Conservation (phyloP, 176 grass and related monocot species). For the Avena atlantica region DNA sequence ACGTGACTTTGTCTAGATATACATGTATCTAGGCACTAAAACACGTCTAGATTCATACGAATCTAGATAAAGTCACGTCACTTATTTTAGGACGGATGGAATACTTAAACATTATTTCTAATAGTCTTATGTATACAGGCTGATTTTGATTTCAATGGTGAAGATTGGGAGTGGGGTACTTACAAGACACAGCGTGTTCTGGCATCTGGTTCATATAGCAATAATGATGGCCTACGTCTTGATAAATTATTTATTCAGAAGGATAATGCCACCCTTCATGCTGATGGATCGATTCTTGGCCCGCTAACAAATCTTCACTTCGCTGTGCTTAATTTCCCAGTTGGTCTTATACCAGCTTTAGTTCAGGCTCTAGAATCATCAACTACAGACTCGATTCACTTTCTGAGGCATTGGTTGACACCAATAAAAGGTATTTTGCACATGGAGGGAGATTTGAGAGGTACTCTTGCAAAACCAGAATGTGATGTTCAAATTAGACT, state of each 20-base stretch:
- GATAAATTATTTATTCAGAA: conserved; percentile 99
- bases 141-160: conserved; percentile 97
- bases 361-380: conserved; percentile 96
- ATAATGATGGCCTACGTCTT: conserved; percentile 88
- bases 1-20: too few relatives aligned
- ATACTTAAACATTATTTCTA: conserved; percentile 24
- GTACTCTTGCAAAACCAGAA: conserved; percentile 88
- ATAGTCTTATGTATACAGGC: conserved; percentile 58
- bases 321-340: conserved; percentile 96
- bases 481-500: conserved; percentile 98
- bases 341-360: conserved; percentile 89
- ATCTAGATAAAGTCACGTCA: too few relatives aligned
- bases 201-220: conserved; percentile 87
- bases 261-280: conserved; percentile 98
- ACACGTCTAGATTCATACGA: too few relatives aligned
- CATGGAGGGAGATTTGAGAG: conserved; percentile 98
- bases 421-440: conserved; percentile 97
- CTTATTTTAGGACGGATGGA: too few relatives aligned
- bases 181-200: conserved; percentile 89
- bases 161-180: conserved; percentile 99
- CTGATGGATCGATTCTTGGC: conserved; percentile 91
- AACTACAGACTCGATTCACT: conserved; percentile 84
- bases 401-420: conserved; percentile 94
- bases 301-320: conserved; percentile 98
- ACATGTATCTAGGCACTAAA: too few relatives aligned